Conservation (phyloP, 2,329 filamentous ascomycete genomes). For the Cercospora berteroae region DNA sequence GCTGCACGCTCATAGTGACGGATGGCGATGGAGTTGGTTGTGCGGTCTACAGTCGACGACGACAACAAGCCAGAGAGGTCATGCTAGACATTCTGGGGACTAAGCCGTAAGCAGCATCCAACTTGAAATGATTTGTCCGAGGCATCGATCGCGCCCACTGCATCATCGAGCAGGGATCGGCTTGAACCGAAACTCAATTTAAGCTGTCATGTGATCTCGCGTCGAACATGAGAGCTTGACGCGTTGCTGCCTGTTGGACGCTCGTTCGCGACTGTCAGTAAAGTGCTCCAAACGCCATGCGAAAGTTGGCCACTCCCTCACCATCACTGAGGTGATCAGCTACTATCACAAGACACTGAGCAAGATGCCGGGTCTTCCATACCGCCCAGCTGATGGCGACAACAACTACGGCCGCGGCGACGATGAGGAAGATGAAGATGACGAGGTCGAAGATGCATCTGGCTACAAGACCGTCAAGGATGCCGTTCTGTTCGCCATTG, state of each 20-base stretch:
- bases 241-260: neutral
- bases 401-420: conserved; percentile 39
- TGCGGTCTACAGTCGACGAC: neutral
- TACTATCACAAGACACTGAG: neutral
- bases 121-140: conserved; percentile 2
- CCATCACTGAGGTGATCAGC: neutral
- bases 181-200: neutral
- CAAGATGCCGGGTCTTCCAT: conserved; percentile 13
- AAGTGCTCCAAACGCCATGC: neutral
- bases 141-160: conserved; percentile 1
- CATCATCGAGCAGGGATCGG: neutral
- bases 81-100: neutral
- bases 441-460: conserved; percentile 65
- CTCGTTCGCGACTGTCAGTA: neutral
- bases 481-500: conserved; percentile 95
- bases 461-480: conserved; percentile 91
- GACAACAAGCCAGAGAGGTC: neutral
- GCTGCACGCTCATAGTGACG: conserved; percentile 30
- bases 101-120: conserved; percentile 5
- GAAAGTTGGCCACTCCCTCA: neutral
- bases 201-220: neutral
- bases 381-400: conserved; percentile 23
- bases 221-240: neutral
- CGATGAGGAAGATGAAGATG: conserved; percentile 63
- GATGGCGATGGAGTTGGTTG: neutral